Percentiles rank a stretch among this genome's conserved stretches.
phyloP scores from a whole-genome alignment of 805 yeast species.

The Ogataea zsoltii region DNA sequence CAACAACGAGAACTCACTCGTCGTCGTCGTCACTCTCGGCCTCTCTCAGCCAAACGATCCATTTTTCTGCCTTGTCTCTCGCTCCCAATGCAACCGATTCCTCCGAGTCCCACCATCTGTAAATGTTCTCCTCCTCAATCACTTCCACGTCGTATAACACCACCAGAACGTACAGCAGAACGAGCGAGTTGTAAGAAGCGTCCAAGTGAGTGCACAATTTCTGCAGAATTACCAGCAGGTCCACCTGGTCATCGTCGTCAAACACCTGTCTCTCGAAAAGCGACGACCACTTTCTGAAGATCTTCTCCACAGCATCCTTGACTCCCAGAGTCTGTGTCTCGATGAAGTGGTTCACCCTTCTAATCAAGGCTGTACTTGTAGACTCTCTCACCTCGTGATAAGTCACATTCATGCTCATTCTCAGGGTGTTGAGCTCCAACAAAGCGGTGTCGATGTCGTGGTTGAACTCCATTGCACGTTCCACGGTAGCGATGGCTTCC shows the following conservation, averaged over 20 bases:
- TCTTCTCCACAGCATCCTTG: slow-evolving; percentile 73
- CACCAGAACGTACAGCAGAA: slow-evolving; percentile 52
- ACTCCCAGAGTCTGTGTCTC: slow-evolving; percentile 74
- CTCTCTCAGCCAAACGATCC: slow-evolving; percentile 83
- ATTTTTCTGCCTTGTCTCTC: slow-evolving; percentile 61
- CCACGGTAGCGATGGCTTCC: slow-evolving; percentile 94
- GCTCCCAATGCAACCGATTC: slow-evolving; percentile 43
- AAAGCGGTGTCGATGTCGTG: slow-evolving; percentile 93
- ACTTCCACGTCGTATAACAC: slow-evolving; percentile 80
- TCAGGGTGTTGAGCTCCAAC: slow-evolving; percentile 85
- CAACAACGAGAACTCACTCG: not conserved
- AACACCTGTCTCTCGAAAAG: slow-evolving; percentile 84
- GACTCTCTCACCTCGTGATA: slow-evolving; percentile 91
- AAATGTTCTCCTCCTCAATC: slow-evolving; percentile 76
- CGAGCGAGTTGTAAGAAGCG: slow-evolving; percentile 48
- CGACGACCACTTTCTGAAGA: slow-evolving; percentile 80
- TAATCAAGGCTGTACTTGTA: slow-evolving; percentile 69
- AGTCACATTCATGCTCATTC: slow-evolving; percentile 97
- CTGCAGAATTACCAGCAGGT: slow-evolving; percentile 58
- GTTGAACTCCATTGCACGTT: slow-evolving; percentile 86
- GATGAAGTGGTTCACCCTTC: slow-evolving; percentile 70
- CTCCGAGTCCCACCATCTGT: slow-evolving; percentile 76
- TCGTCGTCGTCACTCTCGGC: slow-evolving; percentile 48
- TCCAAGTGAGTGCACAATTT: slow-evolving; percentile 42
- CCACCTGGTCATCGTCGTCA: slow-evolving; percentile 74